Base-by-base conservation (phyloP, 148 eudicot genomes). In the Rhododendron griersonianum region DNA sequence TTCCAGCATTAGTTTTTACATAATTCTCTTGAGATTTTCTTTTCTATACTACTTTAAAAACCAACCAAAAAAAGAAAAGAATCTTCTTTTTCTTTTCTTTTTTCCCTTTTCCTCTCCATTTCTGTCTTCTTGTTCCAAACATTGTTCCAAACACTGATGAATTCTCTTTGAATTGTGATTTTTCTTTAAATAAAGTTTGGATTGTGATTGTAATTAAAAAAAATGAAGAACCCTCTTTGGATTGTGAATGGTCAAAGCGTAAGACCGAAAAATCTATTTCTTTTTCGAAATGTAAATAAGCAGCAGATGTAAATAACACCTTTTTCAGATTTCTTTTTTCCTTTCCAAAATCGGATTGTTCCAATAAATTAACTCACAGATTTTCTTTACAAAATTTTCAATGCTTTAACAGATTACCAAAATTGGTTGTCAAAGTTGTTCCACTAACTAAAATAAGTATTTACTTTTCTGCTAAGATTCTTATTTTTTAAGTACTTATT, bases 341-440 rank as follows among this genome's bases (percentile, higher is more conserved):
- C 61, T 5, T 18, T 80, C 83, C 23, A 78, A 33, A 92, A 88
- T 57, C 82, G 84, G 89, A 57, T 71, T 88, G 83, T 85, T 63
- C 53, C 85, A 84, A 83, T 85, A 87, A 89, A 86, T 86, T 82
- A 81, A 63, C 45, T 48, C 87, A 87, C 25, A 63, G 30, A 63
- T 63, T 63, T 69, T 67, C 76, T 71, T 14, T 5, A 6, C 39
- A 30, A 48, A 80, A 25, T 53, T 81, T 81, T 16, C 53, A 78
- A 28, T 78, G 9, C 23, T 23, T 21, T 45, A 23, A 4, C 11
- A 79, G 59, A 59, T 59, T 37, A 35, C 74, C 45, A 21, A 13
- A 82, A 21, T 65, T 65, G 77, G 28, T 81, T 16, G 23, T 7
- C 1, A 9, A 13, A 7, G 59, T 44, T 41, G 1, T 41, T 41